phyloP scores from a whole-genome alignment of 176 grass and related monocot genomes.

The Musa acuminata region DNA sequence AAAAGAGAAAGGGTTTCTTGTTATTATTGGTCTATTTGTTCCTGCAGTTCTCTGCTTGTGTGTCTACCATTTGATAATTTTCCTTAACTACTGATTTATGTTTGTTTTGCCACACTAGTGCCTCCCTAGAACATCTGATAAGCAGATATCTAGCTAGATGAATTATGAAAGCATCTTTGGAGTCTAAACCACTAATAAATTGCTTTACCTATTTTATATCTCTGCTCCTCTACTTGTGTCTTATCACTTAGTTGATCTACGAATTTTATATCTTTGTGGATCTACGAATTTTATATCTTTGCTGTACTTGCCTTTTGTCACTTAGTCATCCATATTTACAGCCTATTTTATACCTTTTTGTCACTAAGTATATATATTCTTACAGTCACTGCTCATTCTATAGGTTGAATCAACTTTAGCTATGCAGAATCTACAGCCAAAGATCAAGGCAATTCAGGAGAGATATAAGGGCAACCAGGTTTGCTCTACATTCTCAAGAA shows the following conservation, averaged over 20 bases:
- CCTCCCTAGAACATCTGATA: no score
- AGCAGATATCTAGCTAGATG: not conserved
- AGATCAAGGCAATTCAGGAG: conserved; percentile 93
- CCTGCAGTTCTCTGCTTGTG: not conserved
- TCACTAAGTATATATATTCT: not conserved
- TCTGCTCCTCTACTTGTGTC: not conserved
- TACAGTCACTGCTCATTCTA: conserved; percentile 7
- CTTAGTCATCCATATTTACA: not conserved
- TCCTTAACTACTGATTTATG: not conserved
- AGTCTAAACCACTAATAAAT: not conserved
- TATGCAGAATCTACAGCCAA: conserved; percentile 94
- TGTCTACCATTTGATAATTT: not conserved
- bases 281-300: no score
- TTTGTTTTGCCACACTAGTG: not conserved
- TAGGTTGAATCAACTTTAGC: conserved; percentile 84
- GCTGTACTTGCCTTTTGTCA: not conserved
- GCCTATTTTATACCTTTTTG: not conserved
- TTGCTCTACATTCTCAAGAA: conserved; percentile 3
- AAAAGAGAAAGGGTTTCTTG: conserved; percentile 11
- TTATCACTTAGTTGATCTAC: no score
- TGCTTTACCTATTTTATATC: not conserved
- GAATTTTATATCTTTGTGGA: no score
- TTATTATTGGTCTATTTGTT: not conserved
- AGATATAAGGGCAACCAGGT: conserved; percentile 97
- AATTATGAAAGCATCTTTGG: not conserved